Conservation (phyloP, 345 rosid genomes). For the Hibiscus syriacus region DNA sequence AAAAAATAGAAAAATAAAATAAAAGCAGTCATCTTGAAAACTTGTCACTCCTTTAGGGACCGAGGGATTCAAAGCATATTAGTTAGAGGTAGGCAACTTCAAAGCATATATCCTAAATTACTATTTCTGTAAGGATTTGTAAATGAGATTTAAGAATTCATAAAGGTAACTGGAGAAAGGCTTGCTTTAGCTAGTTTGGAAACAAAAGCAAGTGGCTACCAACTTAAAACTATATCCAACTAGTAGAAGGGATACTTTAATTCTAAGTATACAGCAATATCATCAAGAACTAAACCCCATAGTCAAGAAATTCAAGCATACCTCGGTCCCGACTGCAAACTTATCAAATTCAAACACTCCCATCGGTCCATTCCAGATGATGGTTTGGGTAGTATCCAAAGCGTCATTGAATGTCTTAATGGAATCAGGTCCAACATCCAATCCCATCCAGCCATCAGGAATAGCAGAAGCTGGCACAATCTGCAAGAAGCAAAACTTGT, state of each 20-base stretch:
- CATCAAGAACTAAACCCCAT: not conserved
- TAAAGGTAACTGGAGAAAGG: not conserved
- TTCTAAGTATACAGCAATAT: not conserved
- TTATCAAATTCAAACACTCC: constrained; percentile 91
- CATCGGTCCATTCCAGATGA: constrained; percentile 99
- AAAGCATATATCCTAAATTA: not conserved
- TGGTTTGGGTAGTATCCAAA: constrained; percentile 62
- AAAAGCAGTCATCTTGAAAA: not conserved
- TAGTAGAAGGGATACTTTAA: not conserved
- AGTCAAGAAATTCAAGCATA: constrained; percentile 14
- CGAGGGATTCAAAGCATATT: not conserved
- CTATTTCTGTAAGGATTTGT: not conserved
- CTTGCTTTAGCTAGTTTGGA: not conserved
- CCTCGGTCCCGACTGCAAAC: constrained; percentile 87
- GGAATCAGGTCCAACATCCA: constrained; percentile 77
- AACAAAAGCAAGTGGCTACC: not conserved
- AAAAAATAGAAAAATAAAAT: not conserved
- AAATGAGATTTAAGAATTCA: not conserved
- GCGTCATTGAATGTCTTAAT: constrained; percentile 68
- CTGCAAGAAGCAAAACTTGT: constrained; percentile 31
- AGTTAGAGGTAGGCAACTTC: not conserved
- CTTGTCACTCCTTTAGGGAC: not conserved
- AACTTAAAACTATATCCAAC: not conserved
- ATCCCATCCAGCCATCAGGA: constrained; percentile 98
- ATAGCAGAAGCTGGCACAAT: constrained; percentile 65